A percentile compares a stretch with the other conserved stretches of the same genome.
phyloP scores from a whole-genome alignment of 2,329 filamentous ascomycete genomes.

The Monilinia laxa region DNA sequence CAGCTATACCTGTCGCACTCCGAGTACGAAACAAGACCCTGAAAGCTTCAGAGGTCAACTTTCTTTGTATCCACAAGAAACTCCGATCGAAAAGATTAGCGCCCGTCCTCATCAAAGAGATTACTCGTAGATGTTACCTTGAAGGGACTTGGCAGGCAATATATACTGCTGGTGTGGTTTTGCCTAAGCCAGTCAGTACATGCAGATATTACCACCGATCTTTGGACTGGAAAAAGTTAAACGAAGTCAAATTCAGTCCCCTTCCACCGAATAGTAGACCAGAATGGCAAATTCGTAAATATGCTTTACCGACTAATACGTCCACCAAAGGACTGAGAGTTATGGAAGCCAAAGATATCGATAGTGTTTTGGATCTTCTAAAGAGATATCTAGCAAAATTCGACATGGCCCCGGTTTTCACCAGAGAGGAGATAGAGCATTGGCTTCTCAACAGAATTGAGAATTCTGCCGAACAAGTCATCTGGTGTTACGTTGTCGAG shows the following conservation, averaged over 20 bases:
- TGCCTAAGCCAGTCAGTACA: conserved; percentile 88
- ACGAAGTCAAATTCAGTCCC: conserved; percentile 91
- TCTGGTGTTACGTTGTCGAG: conserved; percentile 93
- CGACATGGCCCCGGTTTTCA: conserved; percentile 81
- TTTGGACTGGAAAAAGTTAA: conserved; percentile 93
- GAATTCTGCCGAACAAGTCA: conserved; percentile 71
- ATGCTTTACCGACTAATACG: conserved; percentile 74
- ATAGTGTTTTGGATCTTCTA: conserved; percentile 71
- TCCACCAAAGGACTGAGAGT: conserved; percentile 71
- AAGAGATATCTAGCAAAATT: conserved; percentile 76
- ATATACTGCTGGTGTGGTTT: conserved; percentile 87
- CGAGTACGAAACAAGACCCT: conserved; percentile 75
- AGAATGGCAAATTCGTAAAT: conserved; percentile 80
- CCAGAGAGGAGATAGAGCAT: conserved; percentile 77
- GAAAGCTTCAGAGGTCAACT: conserved; percentile 90
- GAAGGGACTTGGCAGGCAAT: conserved; percentile 90
- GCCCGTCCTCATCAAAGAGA: conserved; percentile 95
- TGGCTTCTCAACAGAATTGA: conserved; percentile 77
- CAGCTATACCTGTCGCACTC: conserved; percentile 82
- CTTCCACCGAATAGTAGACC: conserved; percentile 82
- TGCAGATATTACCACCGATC: conserved; percentile 94
- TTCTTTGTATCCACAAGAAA: conserved; percentile 97
- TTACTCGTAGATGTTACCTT: conserved; percentile 87
- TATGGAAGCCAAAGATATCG: conserved; percentile 78
- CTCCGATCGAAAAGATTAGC: conserved; percentile 88